Conservation (phyloP, 768 basidiomycete species). For the Mycena vitilis region DNA sequence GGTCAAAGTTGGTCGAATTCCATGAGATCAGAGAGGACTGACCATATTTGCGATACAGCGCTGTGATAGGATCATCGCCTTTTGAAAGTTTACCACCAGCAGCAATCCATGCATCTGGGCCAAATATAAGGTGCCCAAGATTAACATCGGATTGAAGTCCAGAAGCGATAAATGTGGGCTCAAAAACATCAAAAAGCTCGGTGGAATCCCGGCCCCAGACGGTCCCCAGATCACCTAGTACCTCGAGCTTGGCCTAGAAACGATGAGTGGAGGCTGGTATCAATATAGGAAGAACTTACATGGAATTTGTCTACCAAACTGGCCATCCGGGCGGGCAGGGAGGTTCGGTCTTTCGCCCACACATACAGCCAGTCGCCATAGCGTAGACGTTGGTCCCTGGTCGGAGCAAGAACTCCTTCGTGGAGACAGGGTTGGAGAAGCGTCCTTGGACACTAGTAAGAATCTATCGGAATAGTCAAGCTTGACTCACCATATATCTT, state of each 20-base stretch:
- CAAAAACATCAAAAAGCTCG: constrained; percentile 31
- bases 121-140: neutral
- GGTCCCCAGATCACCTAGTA: neutral
- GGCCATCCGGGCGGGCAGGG: constrained; percentile 19
- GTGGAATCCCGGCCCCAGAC: neutral
- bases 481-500: constrained; percentile 25
- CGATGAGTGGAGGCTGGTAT: neutral
- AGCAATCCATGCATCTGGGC: neutral
- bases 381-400: constrained; percentile 22
- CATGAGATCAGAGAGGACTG: neutral
- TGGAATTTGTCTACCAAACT: constrained; percentile 32
- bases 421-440: constrained; percentile 3
- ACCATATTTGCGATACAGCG: neutral
- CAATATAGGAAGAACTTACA: constrained; percentile 13
- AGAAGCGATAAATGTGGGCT: constrained; percentile 21
- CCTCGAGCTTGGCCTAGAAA: neutral
- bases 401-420: constrained; percentile 30
- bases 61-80: neutral
- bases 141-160: neutral
- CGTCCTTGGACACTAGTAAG: neutral
- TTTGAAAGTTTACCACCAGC: neutral
- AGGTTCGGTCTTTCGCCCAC: constrained; percentile 30
- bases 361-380: constrained; percentile 41
- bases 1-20: too few species aligned
- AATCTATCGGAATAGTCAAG: neutral